A percentile compares a stretch with the other conserved stretches of the same genome.
Conservation (phyloP, 176 grass and related monocot genomes). For the Paspalum vaginatum region DNA sequence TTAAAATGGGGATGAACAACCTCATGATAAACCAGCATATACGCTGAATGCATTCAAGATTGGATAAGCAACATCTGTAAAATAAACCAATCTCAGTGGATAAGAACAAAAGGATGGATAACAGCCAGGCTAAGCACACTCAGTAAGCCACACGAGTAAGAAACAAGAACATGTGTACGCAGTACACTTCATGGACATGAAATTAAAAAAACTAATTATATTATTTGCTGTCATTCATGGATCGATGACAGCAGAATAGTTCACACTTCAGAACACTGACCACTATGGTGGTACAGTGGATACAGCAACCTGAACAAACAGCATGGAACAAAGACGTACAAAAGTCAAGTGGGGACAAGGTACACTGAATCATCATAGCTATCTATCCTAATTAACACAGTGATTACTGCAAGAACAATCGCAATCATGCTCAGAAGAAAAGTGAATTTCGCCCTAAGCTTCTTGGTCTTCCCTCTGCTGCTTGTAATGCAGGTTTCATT, state of each 20-base stretch:
- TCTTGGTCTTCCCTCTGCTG: constrained; percentile 32
- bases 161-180: neutral
- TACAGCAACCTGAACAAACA: neutral
- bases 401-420: constrained; percentile 43
- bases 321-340: neutral
- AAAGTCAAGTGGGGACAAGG: constrained; percentile 75
- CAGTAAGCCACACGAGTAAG: neutral
- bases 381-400: constrained; percentile 50
- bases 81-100: neutral
- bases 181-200: neutral
- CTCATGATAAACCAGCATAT: neutral
- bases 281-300: neutral
- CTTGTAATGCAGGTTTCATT: constrained; percentile 9
- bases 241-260: neutral
- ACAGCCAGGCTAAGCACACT: neutral
- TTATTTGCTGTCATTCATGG: constrained; percentile 4
- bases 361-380: constrained; percentile 42
- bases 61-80: neutral
- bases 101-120: neutral
- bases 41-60: neutral
- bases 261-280: neutral
- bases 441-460: constrained; percentile 23
- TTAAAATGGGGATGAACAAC: neutral
- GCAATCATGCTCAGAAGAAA: constrained; percentile 49
- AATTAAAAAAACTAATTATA: neutral